Base-by-base conservation (phyloP, 1,139 yeast genomes). In the Protomyces gravidus region DNA sequence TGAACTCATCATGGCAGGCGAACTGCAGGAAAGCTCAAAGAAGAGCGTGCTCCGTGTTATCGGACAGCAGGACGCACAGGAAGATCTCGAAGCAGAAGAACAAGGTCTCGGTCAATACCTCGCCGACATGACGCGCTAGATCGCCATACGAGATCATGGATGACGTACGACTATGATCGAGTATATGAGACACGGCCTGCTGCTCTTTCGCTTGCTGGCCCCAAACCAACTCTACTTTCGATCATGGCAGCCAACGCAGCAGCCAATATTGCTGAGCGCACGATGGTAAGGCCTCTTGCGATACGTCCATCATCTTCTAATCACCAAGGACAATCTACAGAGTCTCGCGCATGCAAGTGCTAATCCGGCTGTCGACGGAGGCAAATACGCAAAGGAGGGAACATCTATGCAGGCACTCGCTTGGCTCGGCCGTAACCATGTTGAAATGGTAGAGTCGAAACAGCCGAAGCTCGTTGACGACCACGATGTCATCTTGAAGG, bases 1-100 rank as follows among this genome's bases (percentile, higher is more conserved):
- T 71, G 98, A 94, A 71, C 76, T 92, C 67, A 73, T 94, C 51
- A 75, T 84, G 70, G 83, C 84, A 50, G 98, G 98, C 0, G 84
- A 86, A 61, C 72, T 92, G 21, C 89, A 87, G 66, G 99, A 92
- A 70, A 81, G 89, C 51, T 85, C 92, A 11, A 85, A 85, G 67
- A 79, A 83, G 58, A 96, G 88, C 67, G 89, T 89, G 1, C 74
- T 90, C 66, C 79, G 84, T 65, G 76, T 88, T 59, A 86, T 92
- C 3, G 80, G 82, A 2, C 89, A 87, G 63, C 96, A 89, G 76
- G 94, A 87, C 67, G 84, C 84, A 40, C 67, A 75, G 25, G 78
- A 75, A 63, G 77, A 75, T 64, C 70, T 75, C 42, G 78, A 75
- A 51, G 65, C 60, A 23, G 69, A 67, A 25, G 69, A 67, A 48